Percentiles rank a stretch among this genome's conserved stretches.
phyloP scores from a whole-genome alignment of 208 protist species.

The Acanthamoeba triangularis region DNA sequence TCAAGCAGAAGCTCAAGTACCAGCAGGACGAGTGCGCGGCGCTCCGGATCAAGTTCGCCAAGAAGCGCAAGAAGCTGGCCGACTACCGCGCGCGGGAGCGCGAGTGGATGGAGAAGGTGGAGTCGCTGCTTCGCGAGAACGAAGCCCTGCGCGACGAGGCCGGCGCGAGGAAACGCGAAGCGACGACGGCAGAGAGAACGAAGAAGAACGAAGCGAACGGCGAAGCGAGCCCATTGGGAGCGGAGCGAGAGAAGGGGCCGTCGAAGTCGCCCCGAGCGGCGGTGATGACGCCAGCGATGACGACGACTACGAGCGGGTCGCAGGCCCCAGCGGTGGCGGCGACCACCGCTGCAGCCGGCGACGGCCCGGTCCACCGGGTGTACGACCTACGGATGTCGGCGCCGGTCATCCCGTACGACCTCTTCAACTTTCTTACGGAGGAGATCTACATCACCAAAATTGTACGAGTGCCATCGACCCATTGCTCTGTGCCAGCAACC shows the following conservation, averaged over 20 bases:
- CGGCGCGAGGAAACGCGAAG: background rate
- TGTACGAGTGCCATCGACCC: too few species aligned
- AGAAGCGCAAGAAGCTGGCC: background rate
- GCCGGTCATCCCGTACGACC: background rate
- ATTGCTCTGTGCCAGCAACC: background rate
- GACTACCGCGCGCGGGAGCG: background rate
- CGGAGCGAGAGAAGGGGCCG: too few species aligned
- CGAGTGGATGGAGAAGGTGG: conserved; percentile 17
- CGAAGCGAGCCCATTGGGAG: too few species aligned
- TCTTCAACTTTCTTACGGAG: conserved; percentile 36
- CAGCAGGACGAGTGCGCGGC: background rate
- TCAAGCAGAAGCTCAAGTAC: conserved; percentile 4
- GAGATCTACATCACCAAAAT: conserved; percentile 50
- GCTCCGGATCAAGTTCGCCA: conserved; percentile 29
- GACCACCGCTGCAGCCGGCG: background rate
- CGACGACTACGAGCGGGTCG: background rate
- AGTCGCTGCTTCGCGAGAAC: conserved; percentile 13
- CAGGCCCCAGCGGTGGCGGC: background rate
- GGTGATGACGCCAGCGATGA: too few species aligned
- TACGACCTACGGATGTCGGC: background rate
- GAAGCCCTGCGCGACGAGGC: background rate
- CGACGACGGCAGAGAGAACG: background rate
- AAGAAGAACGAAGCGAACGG: background rate
- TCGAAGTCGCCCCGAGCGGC: too few species aligned
- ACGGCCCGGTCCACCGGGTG: background rate